Percentiles rank a stretch among this genome's conserved stretches.
phyloP scores from a whole-genome alignment of 2,329 filamentous ascomycete species.

The Pyrenochaeta sp. region DNA sequence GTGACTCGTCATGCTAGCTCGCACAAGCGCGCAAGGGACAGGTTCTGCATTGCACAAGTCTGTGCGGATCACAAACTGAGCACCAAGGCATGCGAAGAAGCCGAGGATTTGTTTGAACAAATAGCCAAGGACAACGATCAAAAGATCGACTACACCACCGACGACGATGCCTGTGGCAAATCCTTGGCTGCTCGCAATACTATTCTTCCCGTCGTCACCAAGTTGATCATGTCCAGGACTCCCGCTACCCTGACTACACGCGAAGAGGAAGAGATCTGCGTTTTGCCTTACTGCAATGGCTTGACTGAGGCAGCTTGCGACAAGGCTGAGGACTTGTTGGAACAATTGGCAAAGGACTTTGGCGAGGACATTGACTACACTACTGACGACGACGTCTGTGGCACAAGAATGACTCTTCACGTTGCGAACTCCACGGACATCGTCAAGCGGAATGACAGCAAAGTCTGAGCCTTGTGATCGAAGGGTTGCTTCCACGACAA shows the following conservation, averaged over 20 bases:
- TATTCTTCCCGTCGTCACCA: neutral
- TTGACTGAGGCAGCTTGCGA: constrained; percentile 1
- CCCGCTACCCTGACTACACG: neutral
- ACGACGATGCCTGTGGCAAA: neutral
- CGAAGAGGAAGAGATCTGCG: neutral
- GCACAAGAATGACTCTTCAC: too few species aligned
- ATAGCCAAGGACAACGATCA: neutral
- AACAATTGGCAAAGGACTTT: neutral
- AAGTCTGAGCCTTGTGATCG: neutral
- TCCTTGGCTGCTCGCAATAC: neutral
- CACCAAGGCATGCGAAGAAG: neutral
- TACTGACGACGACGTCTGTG: constrained; percentile 4
- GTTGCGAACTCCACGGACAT: neutral
- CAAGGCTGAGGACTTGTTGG: neutral
- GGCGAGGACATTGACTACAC: constrained; percentile 2
- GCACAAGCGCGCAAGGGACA: neutral
- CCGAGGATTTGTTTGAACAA: neutral
- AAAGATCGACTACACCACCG: neutral
- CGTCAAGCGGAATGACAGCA: neutral
- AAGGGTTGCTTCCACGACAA: neutral
- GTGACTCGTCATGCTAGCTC: neutral
- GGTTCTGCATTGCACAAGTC: neutral
- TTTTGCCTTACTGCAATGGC: neutral
- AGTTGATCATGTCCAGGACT: neutral
- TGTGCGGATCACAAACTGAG: neutral